Base-by-base conservation (phyloP, 352 stramenopile species). In the Globisporangium apiculatum region DNA sequence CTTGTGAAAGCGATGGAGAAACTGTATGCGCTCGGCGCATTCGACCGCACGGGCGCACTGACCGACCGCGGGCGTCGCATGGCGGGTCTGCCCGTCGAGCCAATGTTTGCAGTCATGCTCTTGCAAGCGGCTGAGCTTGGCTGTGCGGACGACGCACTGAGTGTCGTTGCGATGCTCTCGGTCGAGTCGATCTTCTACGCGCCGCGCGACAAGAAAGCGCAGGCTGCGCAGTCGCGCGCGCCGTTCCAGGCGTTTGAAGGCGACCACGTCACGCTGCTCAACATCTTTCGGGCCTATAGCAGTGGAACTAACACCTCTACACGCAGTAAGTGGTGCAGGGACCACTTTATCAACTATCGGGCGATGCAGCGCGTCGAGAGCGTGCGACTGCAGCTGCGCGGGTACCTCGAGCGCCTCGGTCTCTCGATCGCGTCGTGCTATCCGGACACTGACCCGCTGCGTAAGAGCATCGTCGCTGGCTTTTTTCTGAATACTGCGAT, bases 141-240 rank as follows among this genome's bases (percentile, higher is more conserved):
- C 7, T 97, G 89, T 58, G 83, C 76, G 1, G 77, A 94, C 47
- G 85, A 96, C 62, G 83, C 86, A 18, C 67, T 96, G 41, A 95
- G 75, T 45, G 83, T 97, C 7, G 87, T 93, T 14, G 79, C 87
- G 12, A 97, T 97, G 89, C 71, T 95, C 31, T 93, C 78, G 31
- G 86, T 96, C 15, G 89, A 97, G 62, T 91, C 80, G 10, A 91
- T 95, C 49, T 96, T 96, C 64, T 94, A 89, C 57, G 91, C 81
- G 35, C 85, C 85, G 43, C 70, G 79, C 0, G 83, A 94, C 67
- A 89, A 90, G 73, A 92, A 94, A 55, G 79, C 79, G 8, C 78
- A 91, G 53, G 85, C 85, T 0, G 85, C 85, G 36, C 79, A 91
- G 57, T 92, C 82, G 1, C 79, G 84, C 14, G 82, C 80, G 14